Percentiles rank a stretch among this genome's conserved stretches.
Evolutionary conservation across 371 early-diverging fungal species (phyloP).

Genomic region (Blakeslea trispora): DNA sequence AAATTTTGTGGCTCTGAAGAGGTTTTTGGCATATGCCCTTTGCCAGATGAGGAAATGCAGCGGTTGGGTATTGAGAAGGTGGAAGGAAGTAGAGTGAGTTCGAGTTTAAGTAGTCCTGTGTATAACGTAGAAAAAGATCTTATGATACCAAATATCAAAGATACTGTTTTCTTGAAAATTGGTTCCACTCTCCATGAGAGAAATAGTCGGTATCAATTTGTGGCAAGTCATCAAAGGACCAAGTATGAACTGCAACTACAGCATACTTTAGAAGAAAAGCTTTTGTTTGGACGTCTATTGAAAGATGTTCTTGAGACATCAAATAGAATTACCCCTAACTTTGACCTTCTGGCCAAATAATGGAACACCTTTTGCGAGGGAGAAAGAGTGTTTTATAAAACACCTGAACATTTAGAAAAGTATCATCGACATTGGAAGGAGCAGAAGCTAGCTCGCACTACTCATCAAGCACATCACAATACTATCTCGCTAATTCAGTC

Average conservation of each 20-base stretch:
- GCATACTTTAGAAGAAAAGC: neutral
- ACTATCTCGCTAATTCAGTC: neutral
- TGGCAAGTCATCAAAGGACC: neutral
- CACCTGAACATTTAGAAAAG: neutral
- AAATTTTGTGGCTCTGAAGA: neutral
- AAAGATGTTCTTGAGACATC: too few relatives aligned
- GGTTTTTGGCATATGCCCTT: slow-evolving; percentile 1
- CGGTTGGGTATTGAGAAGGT: neutral
- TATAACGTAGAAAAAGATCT: neutral
- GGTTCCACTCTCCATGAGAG: neutral
- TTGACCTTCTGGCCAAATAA: neutral
- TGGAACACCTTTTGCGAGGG: neutral
- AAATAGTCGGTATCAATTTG: neutral
- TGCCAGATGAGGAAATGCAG: neutral
- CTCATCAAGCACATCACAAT: neutral
- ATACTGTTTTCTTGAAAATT: neutral
- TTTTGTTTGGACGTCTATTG: neutral
- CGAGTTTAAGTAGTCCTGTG: too few relatives aligned
- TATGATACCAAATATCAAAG: neutral
- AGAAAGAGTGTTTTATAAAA: neutral
- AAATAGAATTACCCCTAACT: neutral
- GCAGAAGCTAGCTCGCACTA: neutral
- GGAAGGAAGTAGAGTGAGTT: neutral
- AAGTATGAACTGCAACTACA: neutral
- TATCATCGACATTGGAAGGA: neutral